A percentile compares a stretch with the other conserved stretches of the same genome.
Conservation (phyloP, 2,329 filamentous ascomycete species). For the Daldinia sp. region DNA sequence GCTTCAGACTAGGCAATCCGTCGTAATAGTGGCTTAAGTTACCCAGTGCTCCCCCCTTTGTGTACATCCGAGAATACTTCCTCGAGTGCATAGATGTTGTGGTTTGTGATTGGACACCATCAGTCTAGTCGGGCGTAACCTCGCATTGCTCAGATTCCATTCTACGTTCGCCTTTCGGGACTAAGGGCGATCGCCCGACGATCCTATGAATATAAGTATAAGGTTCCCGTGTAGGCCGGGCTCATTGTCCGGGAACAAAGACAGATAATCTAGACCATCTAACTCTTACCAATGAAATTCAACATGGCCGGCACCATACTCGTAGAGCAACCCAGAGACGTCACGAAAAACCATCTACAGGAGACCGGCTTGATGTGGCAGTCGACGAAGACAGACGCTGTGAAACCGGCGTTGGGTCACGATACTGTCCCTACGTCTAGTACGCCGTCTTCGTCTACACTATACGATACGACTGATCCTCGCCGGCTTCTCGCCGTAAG, state of each 20-base stretch:
- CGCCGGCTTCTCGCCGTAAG: slow-evolving; percentile 29
- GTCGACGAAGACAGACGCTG: slow-evolving; percentile 5
- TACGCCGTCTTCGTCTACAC: slow-evolving; percentile 1
- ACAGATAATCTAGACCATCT: background rate
- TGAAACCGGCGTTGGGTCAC: slow-evolving; percentile 10
- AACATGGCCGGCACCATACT: slow-evolving; percentile 20
- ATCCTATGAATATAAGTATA: slow-evolving; percentile 23
- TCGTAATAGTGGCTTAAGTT: slow-evolving; percentile 8
- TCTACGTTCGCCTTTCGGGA: slow-evolving; percentile 3
- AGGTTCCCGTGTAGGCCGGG: slow-evolving; percentile 3
- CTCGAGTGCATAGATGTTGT: slow-evolving; percentile 19
- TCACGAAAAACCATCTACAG: slow-evolving; percentile 12
- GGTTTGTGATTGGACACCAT: slow-evolving; percentile 32
- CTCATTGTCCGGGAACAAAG: slow-evolving; percentile 12
- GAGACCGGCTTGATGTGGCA: slow-evolving; percentile 14
- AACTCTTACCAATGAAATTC: slow-evolving; percentile 1
- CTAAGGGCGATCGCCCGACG: slow-evolving; percentile 7
- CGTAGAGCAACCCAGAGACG: slow-evolving; percentile 17
- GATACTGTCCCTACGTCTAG: slow-evolving; percentile 13
- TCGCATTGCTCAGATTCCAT: slow-evolving; percentile 21
- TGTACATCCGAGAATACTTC: slow-evolving; percentile 22
- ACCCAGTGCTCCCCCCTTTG: slow-evolving; percentile 6
- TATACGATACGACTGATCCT: slow-evolving; percentile 5
- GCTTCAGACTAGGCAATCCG: slow-evolving; percentile 9
- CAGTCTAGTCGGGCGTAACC: slow-evolving; percentile 23